These are phyloP conservation scores for Colletotrichum tamarilloi DNA, from an alignment of 2,329 filamentous ascomycete genomes.

Conservation along the genomic window DNA sequence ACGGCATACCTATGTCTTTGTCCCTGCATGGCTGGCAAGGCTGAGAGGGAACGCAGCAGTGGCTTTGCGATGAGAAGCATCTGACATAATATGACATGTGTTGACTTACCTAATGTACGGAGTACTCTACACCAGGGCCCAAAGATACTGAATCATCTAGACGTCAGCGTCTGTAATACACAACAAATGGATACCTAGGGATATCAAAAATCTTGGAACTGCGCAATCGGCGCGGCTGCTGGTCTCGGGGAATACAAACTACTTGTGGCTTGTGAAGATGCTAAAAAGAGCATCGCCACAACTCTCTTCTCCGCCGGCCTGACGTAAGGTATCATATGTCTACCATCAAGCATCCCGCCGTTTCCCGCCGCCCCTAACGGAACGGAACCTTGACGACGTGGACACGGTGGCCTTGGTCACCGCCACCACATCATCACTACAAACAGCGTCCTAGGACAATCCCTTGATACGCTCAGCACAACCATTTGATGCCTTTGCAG, in stretches of 20 bases:
- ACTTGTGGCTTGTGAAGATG: slow-evolving; percentile 16
- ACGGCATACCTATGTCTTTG: not conserved
- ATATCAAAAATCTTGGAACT: not conserved
- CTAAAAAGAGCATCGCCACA: slow-evolving; percentile 13
- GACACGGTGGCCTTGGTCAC: slow-evolving; percentile 33
- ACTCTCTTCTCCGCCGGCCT: not conserved
- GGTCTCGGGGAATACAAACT: not conserved
- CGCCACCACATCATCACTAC: slow-evolving; percentile 4
- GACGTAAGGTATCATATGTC: not conserved
- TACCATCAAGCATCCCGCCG: not conserved
- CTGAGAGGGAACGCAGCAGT: not conserved
- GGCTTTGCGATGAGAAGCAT: not conserved
- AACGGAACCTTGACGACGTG: slow-evolving; percentile 2
- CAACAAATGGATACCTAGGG: no score
- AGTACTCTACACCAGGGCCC: not conserved
- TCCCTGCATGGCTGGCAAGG: not conserved
- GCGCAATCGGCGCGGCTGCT: not conserved
- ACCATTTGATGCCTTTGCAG: no score
- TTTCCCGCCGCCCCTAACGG: not conserved
- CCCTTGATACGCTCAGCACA: not conserved
- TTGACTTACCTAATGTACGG: not conserved
- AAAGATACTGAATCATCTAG: not conserved
- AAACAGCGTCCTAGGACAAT: not conserved
- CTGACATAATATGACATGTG: not conserved
- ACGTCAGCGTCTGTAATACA: not conserved